A percentile compares a stretch with the other conserved stretches of the same genome.
phyloP scores from a whole-genome alignment of 345 rosid species.

The Stellera chamaejasme region DNA sequence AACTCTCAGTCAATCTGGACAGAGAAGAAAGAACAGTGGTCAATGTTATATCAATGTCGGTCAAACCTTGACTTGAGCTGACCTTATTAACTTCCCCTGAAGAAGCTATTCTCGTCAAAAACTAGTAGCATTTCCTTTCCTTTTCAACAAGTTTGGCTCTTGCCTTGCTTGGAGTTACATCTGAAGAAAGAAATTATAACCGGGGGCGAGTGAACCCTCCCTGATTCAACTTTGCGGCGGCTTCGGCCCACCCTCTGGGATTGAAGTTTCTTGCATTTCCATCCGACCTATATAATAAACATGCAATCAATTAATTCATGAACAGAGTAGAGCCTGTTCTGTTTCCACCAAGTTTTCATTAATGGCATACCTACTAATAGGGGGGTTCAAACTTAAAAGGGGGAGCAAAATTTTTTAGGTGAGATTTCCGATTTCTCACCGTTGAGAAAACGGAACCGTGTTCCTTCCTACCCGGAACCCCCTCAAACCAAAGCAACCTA shows the following conservation, averaged over 20 bases:
- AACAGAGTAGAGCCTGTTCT: too few relatives aligned
- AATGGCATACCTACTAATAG: too few relatives aligned
- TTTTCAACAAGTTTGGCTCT: conserved; percentile 2
- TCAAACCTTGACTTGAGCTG: conserved; percentile 1
- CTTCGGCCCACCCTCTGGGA: conserved; percentile 41
- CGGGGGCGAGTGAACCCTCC: neutral
- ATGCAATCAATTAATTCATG: too few relatives aligned
- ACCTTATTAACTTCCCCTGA: conserved; percentile 19
- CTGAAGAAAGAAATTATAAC: conserved; percentile 6
- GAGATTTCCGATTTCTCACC: too few relatives aligned
- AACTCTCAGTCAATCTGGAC: conserved; percentile 9
- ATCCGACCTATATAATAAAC: conserved; percentile 48
- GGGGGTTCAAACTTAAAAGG: too few relatives aligned
- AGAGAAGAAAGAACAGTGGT: conserved; percentile 5
- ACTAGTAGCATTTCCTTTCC: conserved; percentile 7
- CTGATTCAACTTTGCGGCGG: conserved; percentile 31
- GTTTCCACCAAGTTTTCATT: too few relatives aligned
- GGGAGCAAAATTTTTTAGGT: too few relatives aligned
- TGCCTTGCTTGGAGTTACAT: neutral
- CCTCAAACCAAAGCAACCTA: too few relatives aligned
- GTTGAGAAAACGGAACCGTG: too few relatives aligned
- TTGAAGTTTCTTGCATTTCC: conserved; percentile 50
- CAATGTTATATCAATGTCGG: conserved; percentile 5
- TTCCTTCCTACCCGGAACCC: too few relatives aligned
- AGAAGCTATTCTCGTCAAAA: conserved; percentile 6